Evolutionary conservation across 345 rosid genomes (phyloP), one percentile per base, ranked within the genome.

Genomic region (Sisymbrium irio): DNA sequence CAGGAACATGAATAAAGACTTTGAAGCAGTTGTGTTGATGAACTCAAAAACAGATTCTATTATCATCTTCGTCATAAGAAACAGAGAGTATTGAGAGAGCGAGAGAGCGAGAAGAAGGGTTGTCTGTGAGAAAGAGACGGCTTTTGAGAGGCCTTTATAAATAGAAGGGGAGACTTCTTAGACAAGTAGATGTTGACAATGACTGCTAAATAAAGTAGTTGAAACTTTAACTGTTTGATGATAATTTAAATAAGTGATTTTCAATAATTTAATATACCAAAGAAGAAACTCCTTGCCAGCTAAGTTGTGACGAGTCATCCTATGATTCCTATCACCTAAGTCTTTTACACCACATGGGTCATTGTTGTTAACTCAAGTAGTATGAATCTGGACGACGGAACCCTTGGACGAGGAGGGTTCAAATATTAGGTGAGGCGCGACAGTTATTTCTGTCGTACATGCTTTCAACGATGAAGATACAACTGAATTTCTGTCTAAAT

Each of bases 1-100:
- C 44, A 65, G 66, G n/a, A 71, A 65, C 80, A 77, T 77, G 49
- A 71, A 49, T 45, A 35, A 40, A 39, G 73, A 74, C 67, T 59
- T 67, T 2, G 73, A 67, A 67, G 67, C 4, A 67, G 78, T 74
- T 45, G 67, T 67, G 28, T 58, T 59, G 47, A 77, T 37, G 32
- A 72, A 19, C 62, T 71, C 77, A 9, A 77, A n/a, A 4, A 67
- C 35, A 30, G 62, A 77, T 65, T 71, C 63, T 17, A 77, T 56
- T 68, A 77, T 51, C 79, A 69, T 77, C 62, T 58, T 71, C 7
- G 47, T 11, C 12, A 25, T 56, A 7, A 39, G 9, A 60, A 15
- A 25, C 11, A 70, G 6, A 47, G 32, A 71, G 72, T 9, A n/a
- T n/a, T n/a, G 36, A 61, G 56, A 30, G 56, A 46, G 9, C 8